These are phyloP conservation scores for Boeremia exigua DNA, from an alignment of 2,329 filamentous ascomycete genomes.

Conservation along the genomic window DNA sequence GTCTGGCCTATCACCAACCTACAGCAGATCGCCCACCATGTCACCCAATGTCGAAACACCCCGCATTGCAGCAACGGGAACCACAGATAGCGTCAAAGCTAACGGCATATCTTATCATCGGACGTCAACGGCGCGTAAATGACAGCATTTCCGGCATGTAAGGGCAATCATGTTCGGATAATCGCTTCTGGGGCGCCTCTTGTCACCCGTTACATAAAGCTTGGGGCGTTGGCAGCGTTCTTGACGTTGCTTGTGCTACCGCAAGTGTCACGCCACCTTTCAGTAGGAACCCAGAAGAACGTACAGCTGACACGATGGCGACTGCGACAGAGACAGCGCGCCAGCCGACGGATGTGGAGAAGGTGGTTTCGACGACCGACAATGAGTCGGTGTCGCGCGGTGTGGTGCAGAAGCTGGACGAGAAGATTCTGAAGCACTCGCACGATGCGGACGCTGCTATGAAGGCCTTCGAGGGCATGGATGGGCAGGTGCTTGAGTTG, in stretches of 20 bases:
- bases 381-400: slow-evolving; percentile 13
- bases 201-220: slow-evolving; percentile 7
- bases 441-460: slow-evolving; percentile 67
- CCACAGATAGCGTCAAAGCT: slow-evolving; percentile 11
- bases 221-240: not conserved
- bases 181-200: not conserved
- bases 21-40: slow-evolving; percentile 16
- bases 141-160: slow-evolving; percentile 4
- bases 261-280: not conserved
- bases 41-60: slow-evolving; percentile 14
- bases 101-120: slow-evolving; percentile 27
- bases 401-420: slow-evolving; percentile 25
- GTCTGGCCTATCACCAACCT: slow-evolving; percentile 20
- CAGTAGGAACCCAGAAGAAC: not conserved
- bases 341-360: slow-evolving; percentile 20
- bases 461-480: slow-evolving; percentile 59
- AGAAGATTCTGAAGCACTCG: slow-evolving; percentile 54
- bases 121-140: slow-evolving; percentile 20
- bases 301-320: slow-evolving; percentile 12
- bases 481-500: slow-evolving; percentile 60
- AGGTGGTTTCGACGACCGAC: slow-evolving; percentile 20
- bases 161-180: slow-evolving; percentile 13
- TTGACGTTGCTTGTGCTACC: slow-evolving; percentile 10
- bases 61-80: slow-evolving; percentile 19
- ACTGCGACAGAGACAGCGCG: slow-evolving; percentile 4